Percentiles rank a stretch among this genome's conserved stretches.
Evolutionary conservation across 1,284 basidiomycete species (phyloP).

Genomic region (Cutaneotrichosporon daszewskae): DNA sequence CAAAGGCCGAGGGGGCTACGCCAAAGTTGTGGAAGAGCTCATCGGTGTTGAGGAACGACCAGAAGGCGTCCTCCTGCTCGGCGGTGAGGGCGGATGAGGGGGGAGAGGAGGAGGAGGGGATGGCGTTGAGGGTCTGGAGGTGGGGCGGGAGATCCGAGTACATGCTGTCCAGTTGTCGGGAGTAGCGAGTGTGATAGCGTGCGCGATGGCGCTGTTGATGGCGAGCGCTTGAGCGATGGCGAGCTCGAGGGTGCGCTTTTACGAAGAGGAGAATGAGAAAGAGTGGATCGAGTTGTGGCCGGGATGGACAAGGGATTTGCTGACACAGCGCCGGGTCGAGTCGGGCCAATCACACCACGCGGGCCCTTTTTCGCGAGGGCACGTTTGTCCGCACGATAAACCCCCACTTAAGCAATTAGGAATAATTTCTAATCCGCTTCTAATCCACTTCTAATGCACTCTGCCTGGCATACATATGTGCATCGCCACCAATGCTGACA

Average conservation of each 20-base stretch:
- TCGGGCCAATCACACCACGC: too few species aligned
- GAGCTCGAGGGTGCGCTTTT: too few species aligned
- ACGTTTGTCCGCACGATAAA: too few species aligned
- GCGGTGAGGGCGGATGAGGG: conserved; percentile 25
- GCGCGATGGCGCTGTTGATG: background rate
- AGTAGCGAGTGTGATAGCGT: background rate
- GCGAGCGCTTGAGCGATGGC: background rate
- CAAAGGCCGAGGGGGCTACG: conserved; percentile 24
- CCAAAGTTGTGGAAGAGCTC: conserved; percentile 41
- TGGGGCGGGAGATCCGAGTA: conserved; percentile 18
- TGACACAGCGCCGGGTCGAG: too few species aligned
- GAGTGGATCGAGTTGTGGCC: too few species aligned
- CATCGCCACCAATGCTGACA: conserved; percentile 20
- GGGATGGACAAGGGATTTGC: too few species aligned
- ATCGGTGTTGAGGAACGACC: conserved; percentile 43
- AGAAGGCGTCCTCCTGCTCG: conserved; percentile 42
- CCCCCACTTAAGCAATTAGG: too few species aligned
- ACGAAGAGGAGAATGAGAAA: too few species aligned
- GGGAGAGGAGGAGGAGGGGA: conserved; percentile 28
- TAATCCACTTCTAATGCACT: too few species aligned
- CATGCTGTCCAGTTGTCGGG: conserved; percentile 3
- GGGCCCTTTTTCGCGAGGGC: too few species aligned
- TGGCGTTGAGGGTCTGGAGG: conserved; percentile 19
- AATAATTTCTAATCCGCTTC: too few species aligned
- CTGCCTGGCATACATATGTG: conserved; percentile 6